Evolutionary conservation across 2,329 filamentous ascomycete genomes (phyloP).

Genomic region (Davidsoniella virescens): DNA sequence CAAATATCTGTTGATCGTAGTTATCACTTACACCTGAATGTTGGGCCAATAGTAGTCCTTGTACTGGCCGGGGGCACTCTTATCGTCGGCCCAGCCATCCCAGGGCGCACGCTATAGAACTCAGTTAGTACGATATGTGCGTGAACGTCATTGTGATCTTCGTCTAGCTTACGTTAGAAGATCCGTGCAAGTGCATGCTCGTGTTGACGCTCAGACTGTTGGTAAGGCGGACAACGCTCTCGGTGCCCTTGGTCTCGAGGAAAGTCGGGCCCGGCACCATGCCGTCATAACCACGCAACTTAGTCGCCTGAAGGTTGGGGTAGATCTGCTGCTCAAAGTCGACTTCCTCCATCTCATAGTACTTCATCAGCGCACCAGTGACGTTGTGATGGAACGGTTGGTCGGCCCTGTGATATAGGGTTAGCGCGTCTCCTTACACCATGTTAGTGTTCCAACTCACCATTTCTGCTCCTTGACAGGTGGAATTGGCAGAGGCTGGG

Average conservation of each 20-base stretch:
- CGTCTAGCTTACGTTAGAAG: constrained; percentile 21
- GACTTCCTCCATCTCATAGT: constrained; percentile 22
- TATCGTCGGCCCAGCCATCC: constrained; percentile 37
- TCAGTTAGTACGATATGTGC: not conserved
- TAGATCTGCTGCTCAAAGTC: constrained; percentile 22
- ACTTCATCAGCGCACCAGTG: constrained; percentile 21
- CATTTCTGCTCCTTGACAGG: constrained; percentile 27
- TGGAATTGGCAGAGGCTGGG: constrained; percentile 26
- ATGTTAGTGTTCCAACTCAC: constrained; percentile 13
- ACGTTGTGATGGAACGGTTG: constrained; percentile 22
- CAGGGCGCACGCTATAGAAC: constrained; percentile 20
- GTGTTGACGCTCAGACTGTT: constrained; percentile 30
- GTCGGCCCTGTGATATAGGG: not conserved
- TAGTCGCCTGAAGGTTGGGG: constrained; percentile 20
- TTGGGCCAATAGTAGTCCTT: constrained; percentile 51
- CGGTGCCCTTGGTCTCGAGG: constrained; percentile 29
- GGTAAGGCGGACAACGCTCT: constrained; percentile 36
- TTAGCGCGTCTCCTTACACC: too few species aligned
- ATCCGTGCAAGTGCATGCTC: constrained; percentile 39
- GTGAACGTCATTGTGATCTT: not conserved
- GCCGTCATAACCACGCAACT: constrained; percentile 34
- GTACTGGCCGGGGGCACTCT: constrained; percentile 33
- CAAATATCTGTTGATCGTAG: not conserved
- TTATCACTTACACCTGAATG: constrained; percentile 20
- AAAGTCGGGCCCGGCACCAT: constrained; percentile 38